A percentile compares a stretch with the other conserved stretches of the same genome.
Evolutionary conservation across 805 yeast species (phyloP).

Genomic region (Candida ovalis): DNA sequence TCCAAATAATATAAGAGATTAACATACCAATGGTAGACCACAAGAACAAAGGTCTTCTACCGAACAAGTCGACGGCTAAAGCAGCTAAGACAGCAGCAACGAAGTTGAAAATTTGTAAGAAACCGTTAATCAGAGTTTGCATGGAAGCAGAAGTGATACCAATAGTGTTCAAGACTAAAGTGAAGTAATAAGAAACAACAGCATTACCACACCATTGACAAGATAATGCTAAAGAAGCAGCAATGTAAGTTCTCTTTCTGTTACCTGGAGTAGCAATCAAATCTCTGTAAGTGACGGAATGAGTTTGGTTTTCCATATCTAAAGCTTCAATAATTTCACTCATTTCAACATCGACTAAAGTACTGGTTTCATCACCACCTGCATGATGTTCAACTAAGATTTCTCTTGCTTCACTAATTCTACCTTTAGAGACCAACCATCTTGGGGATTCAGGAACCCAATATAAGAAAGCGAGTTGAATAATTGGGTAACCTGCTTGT

Average conservation of each 20-base stretch:
- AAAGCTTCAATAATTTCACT: constrained; percentile 29
- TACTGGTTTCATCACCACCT: constrained; percentile 30
- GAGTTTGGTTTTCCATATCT: constrained; percentile 32
- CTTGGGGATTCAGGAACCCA: constrained; percentile 45
- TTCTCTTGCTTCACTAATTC: constrained; percentile 31
- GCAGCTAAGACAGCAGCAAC: constrained; percentile 28
- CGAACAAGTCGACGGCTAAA: constrained; percentile 26
- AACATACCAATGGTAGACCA: constrained; percentile 35
- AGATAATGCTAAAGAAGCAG: constrained; percentile 26
- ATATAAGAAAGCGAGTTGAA: constrained; percentile 35
- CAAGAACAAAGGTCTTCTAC: constrained; percentile 35
- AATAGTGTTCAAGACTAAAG: constrained; percentile 43
- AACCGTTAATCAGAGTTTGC: constrained; percentile 49
- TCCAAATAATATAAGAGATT: constrained; percentile 38
- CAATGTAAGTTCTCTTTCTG: constrained; percentile 34
- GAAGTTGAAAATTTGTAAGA: constrained; percentile 44
- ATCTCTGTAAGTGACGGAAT: constrained; percentile 31
- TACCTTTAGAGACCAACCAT: constrained; percentile 35
- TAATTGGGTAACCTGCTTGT: constrained; percentile 45
- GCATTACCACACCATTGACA: constrained; percentile 45
- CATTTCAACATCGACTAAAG: constrained; percentile 34
- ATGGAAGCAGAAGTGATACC: constrained; percentile 43
- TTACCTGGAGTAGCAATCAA: constrained; percentile 32
- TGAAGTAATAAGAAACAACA: constrained; percentile 42
- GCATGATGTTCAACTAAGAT: constrained; percentile 10